phyloP scores from a whole-genome alignment of 139 green algal genomes.

The Closterium sp. region DNA sequence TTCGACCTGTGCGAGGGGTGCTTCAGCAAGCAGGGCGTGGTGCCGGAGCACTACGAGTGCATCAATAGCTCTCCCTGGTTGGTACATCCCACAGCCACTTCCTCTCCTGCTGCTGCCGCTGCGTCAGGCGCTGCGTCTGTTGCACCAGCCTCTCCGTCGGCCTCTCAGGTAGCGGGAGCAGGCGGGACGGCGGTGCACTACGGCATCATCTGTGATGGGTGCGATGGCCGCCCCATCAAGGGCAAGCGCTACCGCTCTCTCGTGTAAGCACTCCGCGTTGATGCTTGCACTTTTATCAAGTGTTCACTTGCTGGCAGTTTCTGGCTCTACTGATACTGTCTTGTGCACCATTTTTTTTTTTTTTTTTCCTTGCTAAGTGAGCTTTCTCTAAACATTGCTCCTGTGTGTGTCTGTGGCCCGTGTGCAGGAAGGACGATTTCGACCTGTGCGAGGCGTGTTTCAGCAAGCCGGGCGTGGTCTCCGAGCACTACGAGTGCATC shows the following conservation, averaged over 20 bases:
- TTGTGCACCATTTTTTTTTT: too few species aligned
- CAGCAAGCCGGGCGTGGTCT: neutral
- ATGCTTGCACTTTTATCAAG: too few species aligned
- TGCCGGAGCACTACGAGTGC: neutral
- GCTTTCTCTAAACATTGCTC: neutral
- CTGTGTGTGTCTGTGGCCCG: neutral
- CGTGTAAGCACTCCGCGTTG: too few species aligned
- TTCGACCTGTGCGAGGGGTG: constrained; percentile 37
- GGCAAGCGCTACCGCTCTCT: constrained; percentile 14
- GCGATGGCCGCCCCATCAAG: constrained; percentile 8
- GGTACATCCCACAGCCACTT: neutral
- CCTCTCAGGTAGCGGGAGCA: neutral
- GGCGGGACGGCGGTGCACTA: neutral
- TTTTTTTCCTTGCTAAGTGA: too few species aligned
- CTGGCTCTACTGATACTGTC: too few species aligned
- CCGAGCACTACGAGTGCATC: neutral
- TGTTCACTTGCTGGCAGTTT: too few species aligned
- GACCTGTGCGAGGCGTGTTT: constrained; percentile 34
- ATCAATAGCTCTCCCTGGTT: too few species aligned
- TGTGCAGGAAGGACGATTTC: constrained; percentile 7
- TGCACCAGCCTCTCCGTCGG: neutral
- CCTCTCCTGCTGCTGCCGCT: neutral
- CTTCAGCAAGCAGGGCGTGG: neutral
- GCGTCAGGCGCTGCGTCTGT: neutral
- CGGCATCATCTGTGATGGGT: constrained; percentile 17